Conservation (phyloP, 2,329 filamentous ascomycete genomes). For the Myriangium duriaei region DNA sequence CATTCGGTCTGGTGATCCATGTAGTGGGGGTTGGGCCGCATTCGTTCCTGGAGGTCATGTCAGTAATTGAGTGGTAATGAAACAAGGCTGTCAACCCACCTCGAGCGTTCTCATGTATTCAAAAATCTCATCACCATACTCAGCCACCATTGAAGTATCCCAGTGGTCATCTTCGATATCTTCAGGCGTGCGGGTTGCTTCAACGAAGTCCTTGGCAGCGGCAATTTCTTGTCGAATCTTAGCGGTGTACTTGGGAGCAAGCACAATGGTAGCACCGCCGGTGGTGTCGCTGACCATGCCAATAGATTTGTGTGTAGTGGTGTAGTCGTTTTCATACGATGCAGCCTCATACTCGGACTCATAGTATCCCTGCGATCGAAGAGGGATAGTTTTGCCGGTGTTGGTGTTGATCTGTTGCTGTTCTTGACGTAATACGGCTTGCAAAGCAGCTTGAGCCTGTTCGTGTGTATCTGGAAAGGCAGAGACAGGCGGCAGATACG, state of each 20-base stretch:
- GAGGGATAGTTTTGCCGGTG: conserved; percentile 11
- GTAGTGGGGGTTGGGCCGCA: conserved; percentile 83
- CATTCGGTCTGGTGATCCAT: conserved; percentile 98
- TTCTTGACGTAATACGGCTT: conserved; percentile 3
- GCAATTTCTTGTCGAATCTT: conserved; percentile 63
- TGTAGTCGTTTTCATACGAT: conserved; percentile 55
- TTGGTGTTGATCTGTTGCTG: conserved; percentile 6
- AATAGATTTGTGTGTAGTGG: conserved; percentile 66
- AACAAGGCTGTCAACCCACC: conserved; percentile 36
- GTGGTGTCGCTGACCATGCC: conserved; percentile 60
- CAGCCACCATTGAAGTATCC: conserved; percentile 95
- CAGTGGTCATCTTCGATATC: conserved; percentile 80
- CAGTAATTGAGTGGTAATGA: conserved; percentile 13
- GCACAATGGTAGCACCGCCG: conserved; percentile 48
- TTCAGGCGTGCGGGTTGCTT: conserved; percentile 51
- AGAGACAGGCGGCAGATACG: conserved; percentile 2
- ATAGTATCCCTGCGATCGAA: conserved; percentile 54
- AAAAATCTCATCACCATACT: conserved; percentile 94
- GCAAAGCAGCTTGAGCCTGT: conserved; percentile 6
- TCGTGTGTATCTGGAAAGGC: conserved; percentile 9
- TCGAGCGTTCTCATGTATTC: conserved; percentile 81
- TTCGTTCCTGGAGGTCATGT: conserved; percentile 42
- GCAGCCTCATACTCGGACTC: conserved; percentile 62
- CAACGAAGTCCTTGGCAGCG: conserved; percentile 52
- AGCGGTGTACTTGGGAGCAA: conserved; percentile 60